Conservation (phyloP, 148 eudicot genomes). For the Camellia lanceoleosa region DNA sequence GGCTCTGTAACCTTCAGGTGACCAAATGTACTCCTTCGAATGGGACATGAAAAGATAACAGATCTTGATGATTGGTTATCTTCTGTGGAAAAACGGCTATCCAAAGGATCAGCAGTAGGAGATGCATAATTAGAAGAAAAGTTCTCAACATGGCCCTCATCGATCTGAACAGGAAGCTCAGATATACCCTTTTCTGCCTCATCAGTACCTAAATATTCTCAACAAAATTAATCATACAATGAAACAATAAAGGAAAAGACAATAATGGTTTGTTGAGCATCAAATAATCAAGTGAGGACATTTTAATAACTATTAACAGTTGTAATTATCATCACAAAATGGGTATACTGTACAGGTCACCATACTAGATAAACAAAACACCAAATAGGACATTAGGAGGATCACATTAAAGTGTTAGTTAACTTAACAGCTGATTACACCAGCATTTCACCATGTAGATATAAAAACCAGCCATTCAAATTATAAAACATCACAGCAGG, state of each 20-base stretch:
- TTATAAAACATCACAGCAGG: conserved; percentile 2
- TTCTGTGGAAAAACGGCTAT: conserved; percentile 17
- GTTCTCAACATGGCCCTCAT: conserved; percentile 30
- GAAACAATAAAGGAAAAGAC: background rate
- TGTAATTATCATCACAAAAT: background rate
- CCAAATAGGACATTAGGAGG: background rate
- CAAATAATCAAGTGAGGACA: background rate
- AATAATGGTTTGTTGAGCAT: background rate
- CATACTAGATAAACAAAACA: background rate
- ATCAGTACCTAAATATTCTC: conserved; percentile 11
- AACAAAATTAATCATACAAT: conserved; percentile 2
- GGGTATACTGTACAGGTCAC: conserved; percentile 1
- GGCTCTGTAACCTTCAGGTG: conserved; percentile 33
- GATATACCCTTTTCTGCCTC: conserved; percentile 22
- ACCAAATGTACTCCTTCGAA: conserved; percentile 39
- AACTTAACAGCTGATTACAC: background rate
- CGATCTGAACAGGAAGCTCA: conserved; percentile 21
- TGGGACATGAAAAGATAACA: conserved; percentile 20
- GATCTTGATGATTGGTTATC: conserved; percentile 22
- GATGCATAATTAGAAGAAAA: conserved; percentile 29
- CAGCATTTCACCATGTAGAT: background rate
- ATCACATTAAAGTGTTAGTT: background rate
- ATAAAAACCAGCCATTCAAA: background rate
- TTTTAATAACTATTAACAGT: background rate
- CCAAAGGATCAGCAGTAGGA: conserved; percentile 28